A percentile compares a stretch with the other conserved stretches of the same genome.
Conservation (phyloP, 768 basidiomycete species). For the Pholiota microspora region DNA sequence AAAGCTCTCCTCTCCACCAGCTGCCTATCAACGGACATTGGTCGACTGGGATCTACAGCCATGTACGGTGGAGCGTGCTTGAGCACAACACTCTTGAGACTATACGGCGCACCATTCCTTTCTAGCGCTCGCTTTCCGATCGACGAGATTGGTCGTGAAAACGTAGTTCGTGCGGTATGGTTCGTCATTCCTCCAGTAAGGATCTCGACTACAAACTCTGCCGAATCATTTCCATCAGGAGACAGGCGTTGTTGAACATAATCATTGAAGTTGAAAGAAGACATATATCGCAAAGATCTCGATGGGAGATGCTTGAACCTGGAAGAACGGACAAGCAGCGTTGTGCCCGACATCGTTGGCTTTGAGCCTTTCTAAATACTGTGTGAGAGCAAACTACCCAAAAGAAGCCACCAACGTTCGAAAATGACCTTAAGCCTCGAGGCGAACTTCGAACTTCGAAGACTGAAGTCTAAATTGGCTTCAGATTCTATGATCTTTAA, state of each 20-base stretch:
- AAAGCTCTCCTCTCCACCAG: conserved; percentile 11
- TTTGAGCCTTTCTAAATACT: too few relatives aligned
- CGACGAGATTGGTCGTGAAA: background rate
- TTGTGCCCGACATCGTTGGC: too few relatives aligned
- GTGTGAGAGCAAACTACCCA: too few relatives aligned
- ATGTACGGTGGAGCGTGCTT: conserved; percentile 11
- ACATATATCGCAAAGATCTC: background rate
- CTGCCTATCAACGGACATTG: conserved; percentile 12
- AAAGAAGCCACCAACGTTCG: too few relatives aligned
- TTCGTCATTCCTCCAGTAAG: conserved; percentile 12
- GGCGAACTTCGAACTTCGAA: too few relatives aligned
- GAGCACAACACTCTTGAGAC: conserved; percentile 6
- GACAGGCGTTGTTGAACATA: background rate
- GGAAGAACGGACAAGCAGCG: too few relatives aligned
- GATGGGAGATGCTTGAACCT: too few relatives aligned
- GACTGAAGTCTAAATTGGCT: too few relatives aligned
- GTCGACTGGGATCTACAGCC: conserved; percentile 9
- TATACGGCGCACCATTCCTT: background rate
- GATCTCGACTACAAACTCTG: conserved; percentile 1
- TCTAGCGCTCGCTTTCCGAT: background rate
- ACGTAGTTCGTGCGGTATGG: conserved; percentile 10
- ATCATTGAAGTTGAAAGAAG: background rate
- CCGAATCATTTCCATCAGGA: background rate
- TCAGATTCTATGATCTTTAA: too few relatives aligned
- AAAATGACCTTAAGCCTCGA: too few relatives aligned